A percentile compares a stretch with the other conserved stretches of the same genome.
Conservation (phyloP, 257 asterid genomes). For the Misopates orontium region DNA sequence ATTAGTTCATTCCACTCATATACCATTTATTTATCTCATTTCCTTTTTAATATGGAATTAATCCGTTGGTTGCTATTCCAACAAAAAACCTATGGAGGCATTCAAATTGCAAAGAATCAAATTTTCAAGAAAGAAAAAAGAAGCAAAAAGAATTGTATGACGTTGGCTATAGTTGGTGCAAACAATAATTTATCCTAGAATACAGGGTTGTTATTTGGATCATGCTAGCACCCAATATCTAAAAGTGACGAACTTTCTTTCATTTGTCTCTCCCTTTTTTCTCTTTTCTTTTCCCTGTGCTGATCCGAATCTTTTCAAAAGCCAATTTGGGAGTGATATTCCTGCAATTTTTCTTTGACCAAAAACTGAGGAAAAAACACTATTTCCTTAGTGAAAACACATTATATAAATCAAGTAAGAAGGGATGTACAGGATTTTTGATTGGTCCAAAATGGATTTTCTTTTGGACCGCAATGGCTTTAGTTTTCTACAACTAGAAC, state of each 20-base stretch:
- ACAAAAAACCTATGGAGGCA: too few species aligned
- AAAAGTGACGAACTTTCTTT: not conserved
- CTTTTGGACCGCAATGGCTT: constrained; percentile 21
- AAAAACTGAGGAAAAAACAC: constrained; percentile 21
- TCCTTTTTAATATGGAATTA: too few species aligned
- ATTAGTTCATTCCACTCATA: too few species aligned
- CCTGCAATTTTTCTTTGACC: constrained; percentile 17
- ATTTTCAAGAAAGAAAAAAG: not conserved
- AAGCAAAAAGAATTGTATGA: not conserved
- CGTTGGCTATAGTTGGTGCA: not conserved
- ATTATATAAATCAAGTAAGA: constrained; percentile 11
- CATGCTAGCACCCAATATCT: not conserved
- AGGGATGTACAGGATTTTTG: constrained; percentile 31
- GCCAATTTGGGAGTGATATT: not conserved
- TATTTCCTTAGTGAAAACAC: constrained; percentile 7
- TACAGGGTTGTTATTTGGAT: not conserved
- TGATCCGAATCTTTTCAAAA: constrained; percentile 12
- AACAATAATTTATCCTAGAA: not conserved
- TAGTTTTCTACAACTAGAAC: constrained; percentile 21
- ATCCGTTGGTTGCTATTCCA: too few species aligned
- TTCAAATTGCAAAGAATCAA: too few species aligned
- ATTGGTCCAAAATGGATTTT: constrained; percentile 31
- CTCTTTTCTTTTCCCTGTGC: not conserved
- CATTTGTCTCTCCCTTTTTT: not conserved
- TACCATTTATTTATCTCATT: too few species aligned